phyloP scores from a whole-genome alignment of 345 rosid species.

The Pistacia integerrima region DNA sequence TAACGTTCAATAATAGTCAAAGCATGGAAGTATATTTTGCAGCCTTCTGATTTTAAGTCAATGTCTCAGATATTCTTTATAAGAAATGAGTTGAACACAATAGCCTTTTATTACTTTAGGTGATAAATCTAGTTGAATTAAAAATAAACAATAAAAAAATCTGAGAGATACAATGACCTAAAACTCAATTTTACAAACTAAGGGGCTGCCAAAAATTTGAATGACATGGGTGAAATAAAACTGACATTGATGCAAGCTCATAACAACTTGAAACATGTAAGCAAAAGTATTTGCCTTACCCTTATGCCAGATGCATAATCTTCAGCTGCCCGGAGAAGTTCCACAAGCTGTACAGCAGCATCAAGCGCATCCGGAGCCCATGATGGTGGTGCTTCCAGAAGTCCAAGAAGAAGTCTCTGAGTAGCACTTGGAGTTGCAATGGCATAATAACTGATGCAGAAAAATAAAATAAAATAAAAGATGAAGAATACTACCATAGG shows the following conservation, averaged over 20 bases:
- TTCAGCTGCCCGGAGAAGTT: constrained; percentile 96
- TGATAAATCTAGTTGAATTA: background rate
- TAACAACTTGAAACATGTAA: background rate
- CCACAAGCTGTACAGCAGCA: constrained; percentile 99
- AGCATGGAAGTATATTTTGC: too few relatives aligned
- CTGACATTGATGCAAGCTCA: background rate
- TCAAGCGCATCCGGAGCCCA: constrained; percentile 99
- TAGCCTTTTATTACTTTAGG: too few relatives aligned
- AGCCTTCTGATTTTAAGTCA: background rate
- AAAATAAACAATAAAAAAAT: background rate
- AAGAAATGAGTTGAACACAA: too few relatives aligned
- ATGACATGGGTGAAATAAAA: background rate
- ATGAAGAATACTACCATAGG: background rate
- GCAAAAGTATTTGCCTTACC: constrained; percentile 47
- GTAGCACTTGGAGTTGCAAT: constrained; percentile 99
- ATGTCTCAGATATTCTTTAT: background rate
- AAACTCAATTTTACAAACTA: background rate
- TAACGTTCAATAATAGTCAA: background rate
- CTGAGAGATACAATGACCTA: background rate
- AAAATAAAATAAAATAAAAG: constrained; percentile 21
- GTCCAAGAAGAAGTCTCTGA: constrained; percentile 95
- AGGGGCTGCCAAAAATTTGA: background rate
- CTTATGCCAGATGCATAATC: constrained; percentile 94
- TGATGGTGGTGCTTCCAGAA: constrained; percentile 96
- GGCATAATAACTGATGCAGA: constrained; percentile 74